These are phyloP conservation scores for Cubamyces lactineus DNA, from an alignment of 768 basidiomycete genomes.

Conservation along the genomic window DNA sequence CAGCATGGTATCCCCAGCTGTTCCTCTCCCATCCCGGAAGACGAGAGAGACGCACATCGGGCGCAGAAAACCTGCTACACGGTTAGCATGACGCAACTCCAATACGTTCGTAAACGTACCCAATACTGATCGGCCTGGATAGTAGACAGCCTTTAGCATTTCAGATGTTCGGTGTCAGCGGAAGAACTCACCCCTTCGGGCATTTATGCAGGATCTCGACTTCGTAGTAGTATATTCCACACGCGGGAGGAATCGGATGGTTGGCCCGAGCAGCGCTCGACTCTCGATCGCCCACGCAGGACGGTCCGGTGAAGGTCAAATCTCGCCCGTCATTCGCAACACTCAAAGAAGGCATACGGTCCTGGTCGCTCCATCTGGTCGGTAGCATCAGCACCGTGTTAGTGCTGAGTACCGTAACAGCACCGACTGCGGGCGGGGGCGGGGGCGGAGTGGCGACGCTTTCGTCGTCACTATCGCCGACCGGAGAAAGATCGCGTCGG, in stretches of 20 bases:
- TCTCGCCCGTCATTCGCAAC: constrained; percentile 76
- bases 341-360: constrained; percentile 58
- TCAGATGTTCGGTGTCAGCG: background rate
- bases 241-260: constrained; percentile 77
- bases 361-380: constrained; percentile 78
- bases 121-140: constrained; percentile 76
- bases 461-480: constrained; percentile 71
- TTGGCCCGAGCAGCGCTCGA: constrained; percentile 77
- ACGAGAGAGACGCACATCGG: constrained; percentile 66
- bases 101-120: constrained; percentile 48
- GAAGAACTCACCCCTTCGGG: constrained; percentile 66
- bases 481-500: constrained; percentile 32
- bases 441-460: constrained; percentile 55
- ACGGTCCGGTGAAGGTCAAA: constrained; percentile 61
- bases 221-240: constrained; percentile 96
- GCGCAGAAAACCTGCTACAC: constrained; percentile 61
- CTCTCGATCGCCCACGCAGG: constrained; percentile 70
- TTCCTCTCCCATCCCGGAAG: constrained; percentile 85
- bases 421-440: constrained; percentile 24
- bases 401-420: constrained; percentile 23
- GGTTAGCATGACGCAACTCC: constrained; percentile 2
- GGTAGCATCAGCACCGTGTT: constrained; percentile 58
- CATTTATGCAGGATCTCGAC: constrained; percentile 82
- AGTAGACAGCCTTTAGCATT: background rate
- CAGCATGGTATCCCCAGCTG: constrained; percentile 94